Base-by-base conservation (phyloP, 2,329 filamentous ascomycete genomes). In the Escovopsis sp. region DNA sequence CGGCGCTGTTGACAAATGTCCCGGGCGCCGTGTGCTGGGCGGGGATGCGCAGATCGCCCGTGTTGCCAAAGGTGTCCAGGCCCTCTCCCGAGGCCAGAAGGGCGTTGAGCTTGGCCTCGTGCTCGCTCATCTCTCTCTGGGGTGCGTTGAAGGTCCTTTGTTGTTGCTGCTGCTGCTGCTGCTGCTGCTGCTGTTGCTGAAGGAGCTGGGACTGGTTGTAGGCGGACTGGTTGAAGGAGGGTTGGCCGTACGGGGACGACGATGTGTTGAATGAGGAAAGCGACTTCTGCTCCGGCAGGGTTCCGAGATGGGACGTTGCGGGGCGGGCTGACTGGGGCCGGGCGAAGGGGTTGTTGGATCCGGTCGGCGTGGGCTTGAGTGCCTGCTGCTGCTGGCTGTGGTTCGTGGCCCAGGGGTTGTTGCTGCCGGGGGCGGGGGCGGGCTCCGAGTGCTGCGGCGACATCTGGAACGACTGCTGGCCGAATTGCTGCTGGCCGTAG, bases 331-430 rank as follows among this genome's bases (percentile, higher is more conserved):
- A 71, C 58, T 66, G 79, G 57, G 66, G 76, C 55, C 69, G 80
- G 11, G 91, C 89, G 57, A 98, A 98, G 3, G 91, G 91, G 59
- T 98, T 98, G 69, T 98, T 98, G 12, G 91, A 96, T 39, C 91
- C 91, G 3, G 91, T 98, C 4, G 85, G 82, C 57, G 86, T 82
- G 4, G 87, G 83, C 57, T 83, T 80, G 48, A 95, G 64, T 2
- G 80, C 64, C 40, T 77, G 68, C 37, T 65, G 59, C 46, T 75
- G 68, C 48, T 73, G 73, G 47, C 65, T 69, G 49, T 69, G 69
- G 49, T 69, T 71, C 26, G 72, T 73, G 23, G 85, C 83, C 85
- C 89, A 98, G 1, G 91, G 91, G 59, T 98, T 98, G 66, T 96
- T 93, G 61, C 77, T 93, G 33, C 87, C 88, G 23, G 88, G 70